Percentiles rank a stretch among this genome's conserved stretches.
These are phyloP conservation scores for Saccharomycopsis synnaedendra DNA, from an alignment of 805 yeast genomes.

Conservation along the genomic window DNA sequence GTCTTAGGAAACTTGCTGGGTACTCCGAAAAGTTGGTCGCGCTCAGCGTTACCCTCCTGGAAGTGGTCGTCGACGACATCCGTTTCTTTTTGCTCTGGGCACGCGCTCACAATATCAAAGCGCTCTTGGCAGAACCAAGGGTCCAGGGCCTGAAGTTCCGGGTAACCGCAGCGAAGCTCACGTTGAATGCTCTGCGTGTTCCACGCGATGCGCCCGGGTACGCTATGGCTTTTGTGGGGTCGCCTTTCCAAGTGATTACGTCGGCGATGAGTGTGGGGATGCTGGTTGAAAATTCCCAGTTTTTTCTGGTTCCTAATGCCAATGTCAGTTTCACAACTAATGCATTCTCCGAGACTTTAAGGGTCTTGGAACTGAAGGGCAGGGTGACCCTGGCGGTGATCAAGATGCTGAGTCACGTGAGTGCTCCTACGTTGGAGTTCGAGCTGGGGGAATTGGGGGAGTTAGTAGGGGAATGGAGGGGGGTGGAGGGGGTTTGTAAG, in stretches of 20 bases:
- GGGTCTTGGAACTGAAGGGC: conserved; percentile 13
- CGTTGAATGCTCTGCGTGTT: no score
- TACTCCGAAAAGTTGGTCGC: no score
- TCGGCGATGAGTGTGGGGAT: conserved; percentile 26
- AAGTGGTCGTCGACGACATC: no score
- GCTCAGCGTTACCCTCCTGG: no score
- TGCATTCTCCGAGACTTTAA: conserved; percentile 25
- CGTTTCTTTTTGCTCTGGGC: no score
- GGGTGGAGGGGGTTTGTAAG: conserved; percentile 19
- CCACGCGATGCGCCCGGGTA: no score
- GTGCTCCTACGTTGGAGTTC: conserved; percentile 35
- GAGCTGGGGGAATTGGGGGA: conserved; percentile 29
- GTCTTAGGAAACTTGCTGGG: no score
- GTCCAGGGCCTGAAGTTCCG: no score
- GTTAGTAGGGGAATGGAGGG: conserved; percentile 18
- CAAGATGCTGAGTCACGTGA: conserved; percentile 27
- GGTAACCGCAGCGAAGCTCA: no score
- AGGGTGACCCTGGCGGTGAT: conserved; percentile 21
- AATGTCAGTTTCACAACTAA: conserved; percentile 30
- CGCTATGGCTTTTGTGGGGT: conserved; percentile 25
- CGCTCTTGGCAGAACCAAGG: no score
- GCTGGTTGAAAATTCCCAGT: conserved; percentile 17
- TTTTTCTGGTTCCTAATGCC: conserved; percentile 27
- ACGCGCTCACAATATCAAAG: no score
- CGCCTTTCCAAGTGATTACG: conserved; percentile 29